Evolutionary conservation across 2,329 filamentous ascomycete genomes (phyloP), one percentile per base, ranked within the genome.

Genomic region (Pseudogymnoascus sp.): DNA sequence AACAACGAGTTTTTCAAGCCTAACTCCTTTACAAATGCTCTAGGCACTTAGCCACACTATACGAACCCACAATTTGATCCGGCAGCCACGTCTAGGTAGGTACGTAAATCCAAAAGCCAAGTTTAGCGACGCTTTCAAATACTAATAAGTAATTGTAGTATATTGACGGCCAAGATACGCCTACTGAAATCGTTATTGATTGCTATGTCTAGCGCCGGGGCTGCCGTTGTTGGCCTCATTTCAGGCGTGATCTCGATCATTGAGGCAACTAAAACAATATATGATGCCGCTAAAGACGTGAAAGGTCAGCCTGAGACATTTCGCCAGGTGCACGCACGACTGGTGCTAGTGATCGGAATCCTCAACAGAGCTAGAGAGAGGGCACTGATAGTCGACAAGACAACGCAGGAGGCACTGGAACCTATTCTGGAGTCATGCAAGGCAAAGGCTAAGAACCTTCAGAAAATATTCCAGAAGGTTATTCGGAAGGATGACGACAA

Each of bases 231-330:
- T 63, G 60, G 65, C 61, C 63, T 69, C 46, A 68, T 69, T 65
- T 65, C 64, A 50, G 43, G 60, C 53, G 50, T 69, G 12, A 69
- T 68, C 7, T 63, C 66, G 37, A 67, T 68, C 22, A 62, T 69
- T 63, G 65, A 68, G 14, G 63, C 61, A 62, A 64, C 66, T 41
- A 67, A 63, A 66, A 66, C 38, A 12, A 22, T 65, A 62, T 69
- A 65, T 62, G 65, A 69, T 68, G 65, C 63, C 46, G 66, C 66
- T 26, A 64, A 63, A 66, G 64, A 69, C 43, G 67, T 56, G 46
- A 67, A 68, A 61, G 65, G 64, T 43, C 67, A 67, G 61, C 67
- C 65, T 24, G 62, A 68, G 40, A 65, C 62, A 66, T 69, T 69
- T 61, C 66, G 67, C 60, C 61, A 66, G 61, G 64, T 67, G 24